phyloP scores from a whole-genome alignment of 75 land plant genomes.

The Cryptomeria japonica region DNA sequence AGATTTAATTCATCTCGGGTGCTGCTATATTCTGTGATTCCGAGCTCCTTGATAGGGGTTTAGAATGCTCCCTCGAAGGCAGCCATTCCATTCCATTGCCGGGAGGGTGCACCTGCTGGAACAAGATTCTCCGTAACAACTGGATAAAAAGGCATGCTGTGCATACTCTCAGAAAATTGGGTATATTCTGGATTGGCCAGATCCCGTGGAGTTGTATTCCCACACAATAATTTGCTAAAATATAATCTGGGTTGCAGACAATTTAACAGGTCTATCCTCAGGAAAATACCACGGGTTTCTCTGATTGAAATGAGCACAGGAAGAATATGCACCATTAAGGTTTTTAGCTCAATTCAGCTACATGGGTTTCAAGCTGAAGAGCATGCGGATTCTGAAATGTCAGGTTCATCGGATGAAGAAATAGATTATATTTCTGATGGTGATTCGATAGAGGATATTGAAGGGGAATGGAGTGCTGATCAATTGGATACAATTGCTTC shows the following conservation, averaged over 20 bases:
- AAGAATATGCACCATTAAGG: not conserved
- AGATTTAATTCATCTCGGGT: no score
- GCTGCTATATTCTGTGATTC: no score
- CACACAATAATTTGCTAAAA: not conserved
- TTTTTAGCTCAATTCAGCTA: not conserved
- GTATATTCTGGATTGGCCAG: not conserved
- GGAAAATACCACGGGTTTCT: not conserved
- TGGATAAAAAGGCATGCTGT: not conserved
- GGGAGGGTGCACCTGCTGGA: no score
- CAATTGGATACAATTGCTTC: conserved; percentile 59
- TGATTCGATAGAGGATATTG: not conserved
- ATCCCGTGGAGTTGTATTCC: not conserved
- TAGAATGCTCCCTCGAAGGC: no score
- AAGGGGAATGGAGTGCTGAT: conserved; percentile 39
- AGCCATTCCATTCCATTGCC: no score
- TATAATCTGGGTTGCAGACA: not conserved
- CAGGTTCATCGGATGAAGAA: not conserved
- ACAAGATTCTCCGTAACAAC: no score
- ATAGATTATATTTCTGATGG: not conserved
- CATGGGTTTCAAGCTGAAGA: not conserved
- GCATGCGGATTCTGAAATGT: not conserved
- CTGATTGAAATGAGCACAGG: not conserved
- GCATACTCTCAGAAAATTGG: not conserved
- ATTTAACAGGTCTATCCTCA: not conserved
- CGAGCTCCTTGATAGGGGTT: no score